Base-by-base conservation (phyloP, 2,329 filamentous ascomycete genomes). In the Fusarium domesticum region DNA sequence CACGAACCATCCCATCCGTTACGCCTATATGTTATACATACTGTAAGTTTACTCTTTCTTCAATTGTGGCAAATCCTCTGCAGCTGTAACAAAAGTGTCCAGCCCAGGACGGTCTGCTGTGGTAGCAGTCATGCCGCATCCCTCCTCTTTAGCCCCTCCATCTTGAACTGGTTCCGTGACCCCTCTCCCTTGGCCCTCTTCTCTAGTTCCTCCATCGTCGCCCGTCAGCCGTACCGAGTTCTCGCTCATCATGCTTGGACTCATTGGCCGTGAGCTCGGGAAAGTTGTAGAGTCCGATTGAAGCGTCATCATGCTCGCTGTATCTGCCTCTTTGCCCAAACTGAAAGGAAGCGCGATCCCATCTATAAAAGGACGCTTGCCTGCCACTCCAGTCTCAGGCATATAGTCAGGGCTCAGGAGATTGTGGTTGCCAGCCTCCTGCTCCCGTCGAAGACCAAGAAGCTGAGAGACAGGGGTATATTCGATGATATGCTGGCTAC, bases 331-430 rank as follows among this genome's bases (percentile, higher is more conserved):
- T 52, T 77, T 77, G 40, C 77, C 76, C 12, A 91, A 64, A 44
- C 79, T 85, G 59, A 91, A 91, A 0, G 87, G 87, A 54, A 88
- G 77, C 0, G 87, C 85, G 18, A 89, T 78, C 1, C 85, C 83
- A 16, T 80, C 81, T 6, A 86, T 72, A 35, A 81, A 82, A 0
- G 85, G 83, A 3, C 86, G 72, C 58, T 84, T 85, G 5, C 78
- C 78, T 0, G 75, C 72, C 4, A 75, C 71, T 0, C 76, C 78
- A 0, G 79, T 70, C 50, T 74, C 65, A 35, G 76, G 66, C 0
- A 64, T 57, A 37, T 69, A 70, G 20, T 70, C 58, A 0, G 71
- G 67, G 7, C 72, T 74, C 20, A 71, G 68, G 0, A 75, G 68
- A 1, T 72, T 69, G 3, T 72, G 61, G 0, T 68, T 71, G 3